Evolutionary conservation across 2,329 filamentous ascomycete genomes (phyloP).

Genomic region (Aspergillus ochraceoroseus): DNA sequence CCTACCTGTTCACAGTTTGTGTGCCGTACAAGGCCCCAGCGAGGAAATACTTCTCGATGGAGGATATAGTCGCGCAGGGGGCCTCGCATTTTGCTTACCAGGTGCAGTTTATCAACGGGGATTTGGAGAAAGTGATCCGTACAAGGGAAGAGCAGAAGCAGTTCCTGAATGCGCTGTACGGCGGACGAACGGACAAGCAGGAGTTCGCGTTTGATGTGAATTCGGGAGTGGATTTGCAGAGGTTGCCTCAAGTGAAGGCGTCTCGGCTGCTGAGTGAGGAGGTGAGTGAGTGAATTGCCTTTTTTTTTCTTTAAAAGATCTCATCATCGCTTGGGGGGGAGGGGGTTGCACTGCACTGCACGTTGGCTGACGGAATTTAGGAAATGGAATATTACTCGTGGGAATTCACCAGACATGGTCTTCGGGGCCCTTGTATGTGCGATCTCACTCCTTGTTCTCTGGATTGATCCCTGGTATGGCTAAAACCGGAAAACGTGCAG

Average conservation of each 20-base stretch:
- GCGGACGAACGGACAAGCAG: slow-evolving; percentile 55
- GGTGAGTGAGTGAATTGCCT: slow-evolving; percentile 35
- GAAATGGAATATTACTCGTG: slow-evolving; percentile 73
- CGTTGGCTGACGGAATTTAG: too few species aligned
- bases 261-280: slow-evolving; percentile 60
- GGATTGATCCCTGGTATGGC: neutral
- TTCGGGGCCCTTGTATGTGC: slow-evolving; percentile 64
- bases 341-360: too few species aligned
- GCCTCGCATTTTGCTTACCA: slow-evolving; percentile 78
- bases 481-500: slow-evolving; percentile 19
- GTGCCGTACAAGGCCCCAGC: slow-evolving; percentile 64
- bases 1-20: slow-evolving; percentile 72
- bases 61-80: slow-evolving; percentile 53
- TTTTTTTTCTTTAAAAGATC: neutral
- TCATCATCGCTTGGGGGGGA: neutral
- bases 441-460: neutral
- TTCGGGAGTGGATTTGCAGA: slow-evolving; percentile 61
- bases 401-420: slow-evolving; percentile 65
- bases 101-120: slow-evolving; percentile 67
- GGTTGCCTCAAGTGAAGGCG: slow-evolving; percentile 53
- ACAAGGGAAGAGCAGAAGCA: slow-evolving; percentile 60
- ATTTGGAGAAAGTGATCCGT: slow-evolving; percentile 56
- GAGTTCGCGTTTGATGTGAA: slow-evolving; percentile 55
- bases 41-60: slow-evolving; percentile 52
- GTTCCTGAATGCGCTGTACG: slow-evolving; percentile 68